phyloP scores from a whole-genome alignment of 2,329 filamentous ascomycete genomes.

The Rosellinia necatrix region DNA sequence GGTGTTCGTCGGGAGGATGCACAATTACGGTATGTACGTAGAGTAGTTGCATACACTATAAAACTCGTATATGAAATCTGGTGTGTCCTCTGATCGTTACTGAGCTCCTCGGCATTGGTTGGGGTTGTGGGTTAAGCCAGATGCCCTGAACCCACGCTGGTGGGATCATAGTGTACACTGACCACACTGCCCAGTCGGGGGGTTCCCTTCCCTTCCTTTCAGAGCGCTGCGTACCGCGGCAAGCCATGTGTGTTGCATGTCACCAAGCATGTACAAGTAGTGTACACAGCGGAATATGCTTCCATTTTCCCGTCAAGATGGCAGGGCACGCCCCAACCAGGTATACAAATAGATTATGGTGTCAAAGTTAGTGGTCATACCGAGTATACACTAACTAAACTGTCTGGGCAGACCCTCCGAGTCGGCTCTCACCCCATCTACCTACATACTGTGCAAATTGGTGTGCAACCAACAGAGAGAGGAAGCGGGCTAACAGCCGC shows the following conservation, averaged over 20 bases:
- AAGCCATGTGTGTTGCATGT: background rate
- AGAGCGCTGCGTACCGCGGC: background rate
- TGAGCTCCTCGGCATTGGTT: too few species aligned
- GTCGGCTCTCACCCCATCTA: too few species aligned
- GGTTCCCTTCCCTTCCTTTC: slow-evolving; percentile 19
- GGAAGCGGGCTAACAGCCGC: slow-evolving; percentile 6
- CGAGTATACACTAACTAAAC: too few species aligned
- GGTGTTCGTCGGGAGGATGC: too few species aligned
- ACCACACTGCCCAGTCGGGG: slow-evolving; percentile 24
- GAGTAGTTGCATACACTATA: too few species aligned
- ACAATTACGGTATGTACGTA: too few species aligned
- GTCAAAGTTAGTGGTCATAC: too few species aligned
- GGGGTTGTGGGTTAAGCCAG: slow-evolving; percentile 6
- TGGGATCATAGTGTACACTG: slow-evolving; percentile 15
- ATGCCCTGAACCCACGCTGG: slow-evolving; percentile 20
- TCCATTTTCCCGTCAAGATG: slow-evolving; percentile 13
- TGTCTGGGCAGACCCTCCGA: too few species aligned
- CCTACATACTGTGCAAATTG: background rate
- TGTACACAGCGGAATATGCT: slow-evolving; percentile 9
- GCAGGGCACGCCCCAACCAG: background rate
- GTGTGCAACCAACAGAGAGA: background rate
- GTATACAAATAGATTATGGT: background rate
- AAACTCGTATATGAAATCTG: too few species aligned
- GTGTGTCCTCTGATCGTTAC: too few species aligned
- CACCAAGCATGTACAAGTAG: background rate